phyloP scores from a whole-genome alignment of 371 early-diverging fungal species.

The Mortierella sp. region DNA sequence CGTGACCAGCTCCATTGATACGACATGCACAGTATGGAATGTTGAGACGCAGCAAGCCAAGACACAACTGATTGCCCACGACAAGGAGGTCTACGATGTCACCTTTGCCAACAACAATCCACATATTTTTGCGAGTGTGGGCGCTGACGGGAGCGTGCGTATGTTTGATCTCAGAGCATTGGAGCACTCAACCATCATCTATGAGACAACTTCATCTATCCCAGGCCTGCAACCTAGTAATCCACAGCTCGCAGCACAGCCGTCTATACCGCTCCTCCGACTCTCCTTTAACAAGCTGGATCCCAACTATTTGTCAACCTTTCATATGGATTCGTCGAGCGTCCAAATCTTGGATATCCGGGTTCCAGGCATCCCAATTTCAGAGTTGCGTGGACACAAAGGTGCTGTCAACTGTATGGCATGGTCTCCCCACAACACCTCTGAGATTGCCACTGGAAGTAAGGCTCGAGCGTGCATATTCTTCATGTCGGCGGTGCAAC shows the following conservation, averaged over 20 bases:
- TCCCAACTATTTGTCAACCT: conserved; percentile 90
- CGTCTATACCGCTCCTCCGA: conserved; percentile 78
- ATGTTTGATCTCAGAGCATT: conserved; percentile 94
- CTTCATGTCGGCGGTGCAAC: no score
- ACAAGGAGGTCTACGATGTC: conserved; percentile 96
- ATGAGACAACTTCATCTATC: conserved; percentile 82
- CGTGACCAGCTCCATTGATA: conserved; percentile 94
- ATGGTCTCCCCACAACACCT: conserved; percentile 85
- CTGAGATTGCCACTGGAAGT: conserved; percentile 82
- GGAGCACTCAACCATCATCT: conserved; percentile 96
- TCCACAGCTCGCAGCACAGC: conserved; percentile 21
- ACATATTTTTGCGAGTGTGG: conserved; percentile 96
- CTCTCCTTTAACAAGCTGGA: conserved; percentile 90
- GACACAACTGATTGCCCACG: conserved; percentile 98
- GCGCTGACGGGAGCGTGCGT: conserved; percentile 96
- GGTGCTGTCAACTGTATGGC: conserved; percentile 77
- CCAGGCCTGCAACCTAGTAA: conserved; percentile 40
- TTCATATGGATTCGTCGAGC: conserved; percentile 82
- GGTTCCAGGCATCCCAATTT: conserved; percentile 87
- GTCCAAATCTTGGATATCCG: conserved; percentile 93
- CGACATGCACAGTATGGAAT: conserved; percentile 98
- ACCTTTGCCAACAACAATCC: conserved; percentile 85
- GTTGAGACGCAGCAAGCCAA: conserved; percentile 92
- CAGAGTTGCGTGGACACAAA: conserved; percentile 84
- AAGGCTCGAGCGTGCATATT: conserved; percentile 5